phyloP scores from a whole-genome alignment of 2,329 filamentous ascomycete species.

The Fusarium irregulare region DNA sequence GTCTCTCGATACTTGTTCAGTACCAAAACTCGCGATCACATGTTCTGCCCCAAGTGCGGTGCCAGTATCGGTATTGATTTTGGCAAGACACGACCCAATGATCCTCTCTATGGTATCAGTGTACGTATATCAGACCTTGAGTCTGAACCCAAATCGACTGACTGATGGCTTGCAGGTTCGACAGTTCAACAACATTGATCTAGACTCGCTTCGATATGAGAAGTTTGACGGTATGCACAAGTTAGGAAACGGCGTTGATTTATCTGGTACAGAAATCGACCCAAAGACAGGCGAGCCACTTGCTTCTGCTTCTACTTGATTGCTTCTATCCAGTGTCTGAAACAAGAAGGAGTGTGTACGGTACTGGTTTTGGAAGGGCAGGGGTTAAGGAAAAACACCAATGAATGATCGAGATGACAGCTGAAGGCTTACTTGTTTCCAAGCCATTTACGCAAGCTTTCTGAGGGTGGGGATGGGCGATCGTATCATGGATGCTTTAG shows the following conservation, averaged over 20 bases:
- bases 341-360: neutral
- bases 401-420: slow-evolving; percentile 31
- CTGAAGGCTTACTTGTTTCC: slow-evolving; percentile 16
- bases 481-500: slow-evolving; percentile 22
- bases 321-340: neutral
- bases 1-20: slow-evolving; percentile 55
- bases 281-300: slow-evolving; percentile 12
- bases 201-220: slow-evolving; percentile 52
- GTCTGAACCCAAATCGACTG: neutral
- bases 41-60: slow-evolving; percentile 62
- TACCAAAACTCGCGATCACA: slow-evolving; percentile 59
- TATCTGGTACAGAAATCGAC: slow-evolving; percentile 49
- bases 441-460: slow-evolving; percentile 46
- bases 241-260: slow-evolving; percentile 51
- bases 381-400: neutral
- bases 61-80: slow-evolving; percentile 62
- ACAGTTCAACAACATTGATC: slow-evolving; percentile 55
- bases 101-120: slow-evolving; percentile 56
- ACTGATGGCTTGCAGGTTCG: slow-evolving; percentile 51
- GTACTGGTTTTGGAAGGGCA: neutral
- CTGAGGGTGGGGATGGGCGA: slow-evolving; percentile 12
- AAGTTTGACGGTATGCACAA: slow-evolving; percentile 53
- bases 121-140: slow-evolving; percentile 45
- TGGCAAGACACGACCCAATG: slow-evolving; percentile 38
- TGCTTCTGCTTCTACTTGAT: neutral